These are phyloP conservation scores for Boechera divaricarpa DNA, from an alignment of 345 rosid genomes.

Conservation along the genomic window DNA sequence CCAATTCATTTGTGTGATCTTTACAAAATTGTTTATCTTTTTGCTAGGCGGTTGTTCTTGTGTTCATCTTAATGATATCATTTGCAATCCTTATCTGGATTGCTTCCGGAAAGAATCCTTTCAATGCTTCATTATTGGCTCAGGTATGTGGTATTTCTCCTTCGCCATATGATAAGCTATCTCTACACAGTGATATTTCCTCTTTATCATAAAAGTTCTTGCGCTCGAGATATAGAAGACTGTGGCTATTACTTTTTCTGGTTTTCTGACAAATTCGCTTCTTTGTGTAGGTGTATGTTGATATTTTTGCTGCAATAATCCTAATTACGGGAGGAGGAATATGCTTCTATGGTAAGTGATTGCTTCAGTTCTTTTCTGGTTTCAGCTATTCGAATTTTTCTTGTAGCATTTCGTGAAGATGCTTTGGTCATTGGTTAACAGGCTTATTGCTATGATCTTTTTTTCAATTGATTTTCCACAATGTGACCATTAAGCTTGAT, in stretches of 20 bases:
- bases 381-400: not conserved
- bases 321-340: slow-evolving; percentile 48
- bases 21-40: slow-evolving; percentile 7
- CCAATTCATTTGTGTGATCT: not conserved
- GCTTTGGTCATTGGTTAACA: slow-evolving; percentile 10
- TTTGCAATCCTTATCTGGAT: slow-evolving; percentile 64
- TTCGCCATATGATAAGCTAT: not conserved
- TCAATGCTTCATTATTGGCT: slow-evolving; percentile 55
- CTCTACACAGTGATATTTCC: not conserved
- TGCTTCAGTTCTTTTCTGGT: slow-evolving; percentile 19
- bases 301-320: slow-evolving; percentile 41
- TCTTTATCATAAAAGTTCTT: not conserved
- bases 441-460: not conserved
- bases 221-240: not conserved
- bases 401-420: not conserved
- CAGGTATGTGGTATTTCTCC: slow-evolving; percentile 44
- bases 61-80: slow-evolving; percentile 56
- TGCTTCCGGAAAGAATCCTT: slow-evolving; percentile 56
- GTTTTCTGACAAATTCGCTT: not conserved
- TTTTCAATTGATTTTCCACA: not conserved
- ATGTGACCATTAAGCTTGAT: slow-evolving; percentile 18
- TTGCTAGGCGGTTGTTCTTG: slow-evolving; percentile 52
- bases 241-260: not conserved
- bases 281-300: slow-evolving; percentile 42
- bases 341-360: slow-evolving; percentile 48